Evolutionary conservation across 2,329 filamentous ascomycete species (phyloP), one percentile per base, ranked within the genome.

Genomic region (Botrytis tulipae): DNA sequence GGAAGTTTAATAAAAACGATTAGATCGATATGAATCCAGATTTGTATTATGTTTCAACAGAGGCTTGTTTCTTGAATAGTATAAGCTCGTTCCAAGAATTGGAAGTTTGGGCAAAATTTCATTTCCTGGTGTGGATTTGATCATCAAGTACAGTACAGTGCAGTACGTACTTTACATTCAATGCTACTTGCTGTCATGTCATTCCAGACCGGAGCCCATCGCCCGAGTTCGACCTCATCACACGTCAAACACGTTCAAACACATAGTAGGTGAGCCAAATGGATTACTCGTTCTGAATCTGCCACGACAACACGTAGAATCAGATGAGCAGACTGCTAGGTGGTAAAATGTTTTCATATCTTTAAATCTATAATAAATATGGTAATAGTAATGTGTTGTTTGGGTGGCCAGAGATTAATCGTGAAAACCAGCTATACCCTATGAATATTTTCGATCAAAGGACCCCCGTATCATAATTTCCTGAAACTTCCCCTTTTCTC

Each of bases 231-330:
- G 35, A 67, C 63, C 46, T 67, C 65, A 54, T 51, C 65, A 67
- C 65, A 54, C 65, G 65, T 67, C 65, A 54, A 67, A 51, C 65
- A 51, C 65, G 20, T 54, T 57, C 51, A 57, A 40, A 37, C 37
- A 40, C 35, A 37, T 40, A 67, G 63, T 29, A 54, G 35, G 32
- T 22, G 51, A 68, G 48, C 35, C 48, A 20, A 57, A 40, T 12
- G 16, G 35, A 57, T 68, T 68, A 68, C 66, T 68, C 48, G 66
- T 68, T 57, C 66, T 42, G 66, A 22, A 68, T 32, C 48, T 68
- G 66, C 66, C 66, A 68, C 66, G 66, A 68, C 66, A 68, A 57
- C 48, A 68, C 16, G 48, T 14, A 68, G 54, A 42, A 68, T 68
- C 66, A 57, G 66, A 68, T 42, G 66, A 57, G 66, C 66, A 57